Base-by-base conservation (phyloP, 2,329 filamentous ascomycete species). In the Rhynchosporium graminicola region DNA sequence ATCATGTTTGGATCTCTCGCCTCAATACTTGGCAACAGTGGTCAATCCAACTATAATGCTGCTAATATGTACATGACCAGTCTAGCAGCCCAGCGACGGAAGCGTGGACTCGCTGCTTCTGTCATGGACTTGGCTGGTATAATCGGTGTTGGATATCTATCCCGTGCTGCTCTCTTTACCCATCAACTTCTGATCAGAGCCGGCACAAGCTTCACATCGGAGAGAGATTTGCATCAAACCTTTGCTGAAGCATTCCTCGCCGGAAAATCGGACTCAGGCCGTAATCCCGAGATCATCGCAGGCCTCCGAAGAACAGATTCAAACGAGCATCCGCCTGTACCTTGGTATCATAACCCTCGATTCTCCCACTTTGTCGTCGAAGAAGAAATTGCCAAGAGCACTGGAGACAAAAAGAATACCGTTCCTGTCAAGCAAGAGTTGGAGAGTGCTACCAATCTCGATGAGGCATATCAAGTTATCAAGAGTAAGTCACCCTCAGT, bases 91-190 rank as follows among this genome's bases (percentile, higher is more conserved):
- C 73, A 79, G 63, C 76, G 80, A 3, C 72, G 74, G 0, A 70
- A 69, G 0, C 71, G 71, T 29, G 79, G 79, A 2, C 71, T 80
- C 3, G 74, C 78, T 2, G 80, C 78, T 29, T 76, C 80, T 0
- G 78, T 78, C 0, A 74, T 87, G 1, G 79, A 86, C 66, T 73
- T 87, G 10, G 83, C 82, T 0, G 77, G 78, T 0, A 77, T 87
- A 8, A 71, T 73, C 3, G 78, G 74, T 4, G 69, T 76, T 3
- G 79, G 80, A 0, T 76, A 74, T 55, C 67, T 80, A 3, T 59
- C 61, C 7, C 59, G 62, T 71, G 46, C 55, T 4, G 26, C 26
- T 38, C 13, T 52, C 15, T 52, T 52, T 20, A 52, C 50, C 5
- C 50, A 42, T 54, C 51, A 54, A 28, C n/a, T 54, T 3, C 51